Conservation (phyloP, 1,139 yeast species). For the Nakaseomyces delphensis region DNA sequence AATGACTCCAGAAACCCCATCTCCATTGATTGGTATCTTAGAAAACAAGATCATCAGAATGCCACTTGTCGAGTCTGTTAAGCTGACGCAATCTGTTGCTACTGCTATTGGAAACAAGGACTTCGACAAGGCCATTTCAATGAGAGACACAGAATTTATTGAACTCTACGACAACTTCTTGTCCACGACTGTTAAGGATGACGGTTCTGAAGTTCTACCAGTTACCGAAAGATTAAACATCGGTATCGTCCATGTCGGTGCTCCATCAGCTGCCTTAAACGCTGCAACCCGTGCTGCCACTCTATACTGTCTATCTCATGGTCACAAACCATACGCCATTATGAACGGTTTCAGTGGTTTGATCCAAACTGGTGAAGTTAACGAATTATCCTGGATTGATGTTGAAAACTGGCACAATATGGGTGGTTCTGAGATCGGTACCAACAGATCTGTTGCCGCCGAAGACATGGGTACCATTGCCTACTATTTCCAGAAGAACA, state of each 20-base stretch:
- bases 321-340: conserved; percentile 66
- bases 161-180: conserved; percentile 59
- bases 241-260: conserved; percentile 72
- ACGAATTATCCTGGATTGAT: conserved; percentile 54
- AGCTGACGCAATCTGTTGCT: conserved; percentile 62
- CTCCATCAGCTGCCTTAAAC: conserved; percentile 77
- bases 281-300: conserved; percentile 72
- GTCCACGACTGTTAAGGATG: conserved; percentile 55
- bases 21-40: conserved; percentile 66
- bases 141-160: conserved; percentile 64
- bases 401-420: conserved; percentile 65
- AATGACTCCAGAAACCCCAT: conserved; percentile 59
- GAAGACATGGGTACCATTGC: conserved; percentile 69
- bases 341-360: conserved; percentile 71
- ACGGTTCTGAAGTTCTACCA: conserved; percentile 47
- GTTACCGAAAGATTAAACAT: conserved; percentile 48
- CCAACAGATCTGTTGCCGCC: conserved; percentile 63
- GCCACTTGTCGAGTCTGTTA: conserved; percentile 67
- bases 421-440: conserved; percentile 80
- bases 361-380: conserved; percentile 64
- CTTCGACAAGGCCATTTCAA: conserved; percentile 55
- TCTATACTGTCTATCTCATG: conserved; percentile 63
- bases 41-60: conserved; percentile 64
- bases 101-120: conserved; percentile 50
- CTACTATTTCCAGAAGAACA: conserved; percentile 62